phyloP scores from a whole-genome alignment of 495 filamentous ascomycete genomes.

The Sordaria brevicollis region DNA sequence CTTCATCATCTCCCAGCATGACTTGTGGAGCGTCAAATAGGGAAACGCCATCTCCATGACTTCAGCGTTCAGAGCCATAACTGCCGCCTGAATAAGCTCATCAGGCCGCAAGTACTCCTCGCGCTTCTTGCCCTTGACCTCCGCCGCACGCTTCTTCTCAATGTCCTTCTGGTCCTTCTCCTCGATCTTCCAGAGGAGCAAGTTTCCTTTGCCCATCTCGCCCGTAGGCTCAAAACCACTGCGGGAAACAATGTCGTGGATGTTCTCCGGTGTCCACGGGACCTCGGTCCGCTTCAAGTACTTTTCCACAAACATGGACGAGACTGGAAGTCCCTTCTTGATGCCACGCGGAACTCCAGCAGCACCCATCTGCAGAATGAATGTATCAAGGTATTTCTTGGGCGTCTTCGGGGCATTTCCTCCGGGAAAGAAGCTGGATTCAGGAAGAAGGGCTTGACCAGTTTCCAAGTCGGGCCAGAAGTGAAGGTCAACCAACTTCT shows the following conservation, averaged over 20 bases:
- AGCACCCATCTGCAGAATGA: constrained; percentile 25
- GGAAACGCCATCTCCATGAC: constrained; percentile 22
- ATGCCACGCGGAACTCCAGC: constrained; percentile 20
- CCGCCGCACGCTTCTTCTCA: not conserved
- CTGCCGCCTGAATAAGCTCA: constrained; percentile 7
- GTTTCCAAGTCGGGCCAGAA: constrained; percentile 31
- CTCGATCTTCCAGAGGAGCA: not conserved
- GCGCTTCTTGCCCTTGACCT: not conserved
- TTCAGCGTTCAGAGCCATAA: constrained; percentile 17
- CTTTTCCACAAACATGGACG: constrained; percentile 19
- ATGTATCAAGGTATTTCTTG: constrained; percentile 24
- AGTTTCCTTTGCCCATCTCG: not conserved
- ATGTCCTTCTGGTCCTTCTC: not conserved
- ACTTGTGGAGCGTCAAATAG: constrained; percentile 25
- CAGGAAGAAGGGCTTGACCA: constrained; percentile 8
- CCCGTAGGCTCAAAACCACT: constrained; percentile 7
- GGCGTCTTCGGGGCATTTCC: constrained; percentile 12
- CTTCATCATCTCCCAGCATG: constrained; percentile 28
- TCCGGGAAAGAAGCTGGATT: constrained; percentile 21
- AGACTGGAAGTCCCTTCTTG: constrained; percentile 15
- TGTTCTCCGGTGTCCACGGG: constrained; percentile 17
- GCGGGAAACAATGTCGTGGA: constrained; percentile 17
- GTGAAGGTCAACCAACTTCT: constrained; percentile 9
- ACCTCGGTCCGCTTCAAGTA: constrained; percentile 15
- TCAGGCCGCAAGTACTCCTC: constrained; percentile 1